These are phyloP conservation scores for Podospora sp. DNA, from an alignment of 495 filamentous ascomycete species.

Conservation along the genomic window DNA sequence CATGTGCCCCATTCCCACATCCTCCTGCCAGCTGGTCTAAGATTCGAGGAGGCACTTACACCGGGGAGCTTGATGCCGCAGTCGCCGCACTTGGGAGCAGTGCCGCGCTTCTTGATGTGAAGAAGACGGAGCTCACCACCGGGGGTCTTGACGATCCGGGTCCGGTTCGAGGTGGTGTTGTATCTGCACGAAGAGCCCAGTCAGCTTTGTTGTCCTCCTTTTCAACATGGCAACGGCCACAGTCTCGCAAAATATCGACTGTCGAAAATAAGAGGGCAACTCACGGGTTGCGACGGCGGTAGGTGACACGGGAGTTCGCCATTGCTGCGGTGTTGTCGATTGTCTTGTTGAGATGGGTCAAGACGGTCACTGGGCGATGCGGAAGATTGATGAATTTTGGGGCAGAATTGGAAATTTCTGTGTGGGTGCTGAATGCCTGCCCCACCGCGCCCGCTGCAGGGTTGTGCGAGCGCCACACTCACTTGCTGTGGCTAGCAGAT, in stretches of 20 bases:
- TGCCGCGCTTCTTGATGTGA: constrained; percentile 98
- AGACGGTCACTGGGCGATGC: constrained; percentile 48
- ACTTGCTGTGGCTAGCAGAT: neutral
- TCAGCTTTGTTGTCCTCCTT: constrained; percentile 27
- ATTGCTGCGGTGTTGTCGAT: constrained; percentile 63
- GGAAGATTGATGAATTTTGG: constrained; percentile 50
- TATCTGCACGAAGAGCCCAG: constrained; percentile 58
- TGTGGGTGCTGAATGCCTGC: constrained; percentile 40
- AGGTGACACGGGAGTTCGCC: constrained; percentile 58
- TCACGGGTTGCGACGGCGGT: constrained; percentile 92
- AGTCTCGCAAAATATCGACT: neutral
- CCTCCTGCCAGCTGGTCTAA: neutral
- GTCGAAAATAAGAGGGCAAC: constrained; percentile 41
- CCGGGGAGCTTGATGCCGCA: constrained; percentile 93
- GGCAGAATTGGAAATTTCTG: constrained; percentile 41
- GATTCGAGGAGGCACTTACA: constrained; percentile 61
- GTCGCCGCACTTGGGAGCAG: constrained; percentile 97
- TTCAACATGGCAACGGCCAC: neutral
- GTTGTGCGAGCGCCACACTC: constrained; percentile 2
- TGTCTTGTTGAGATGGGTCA: constrained; percentile 50
- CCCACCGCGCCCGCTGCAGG: constrained; percentile 30
- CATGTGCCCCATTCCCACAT: constrained; percentile 6
- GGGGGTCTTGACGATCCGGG: constrained; percentile 93
- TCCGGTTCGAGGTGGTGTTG: constrained; percentile 97
- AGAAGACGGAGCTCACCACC: constrained; percentile 92